Conservation (phyloP, 306 rosid genomes). For the Lablab purpureus region DNA sequence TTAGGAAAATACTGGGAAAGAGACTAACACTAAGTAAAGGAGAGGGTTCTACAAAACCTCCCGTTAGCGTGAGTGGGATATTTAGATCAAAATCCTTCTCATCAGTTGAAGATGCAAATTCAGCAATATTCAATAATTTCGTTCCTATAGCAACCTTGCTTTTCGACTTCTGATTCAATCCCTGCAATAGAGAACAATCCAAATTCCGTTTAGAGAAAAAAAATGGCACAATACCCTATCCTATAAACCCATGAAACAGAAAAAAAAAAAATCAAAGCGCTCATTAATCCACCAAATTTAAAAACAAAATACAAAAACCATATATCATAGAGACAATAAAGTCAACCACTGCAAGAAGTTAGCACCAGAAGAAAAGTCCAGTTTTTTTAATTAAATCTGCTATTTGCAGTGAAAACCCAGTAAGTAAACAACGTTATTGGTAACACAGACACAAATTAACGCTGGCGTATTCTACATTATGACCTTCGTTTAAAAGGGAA, state of each 20-base stretch:
- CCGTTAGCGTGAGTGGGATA: constrained; percentile 67
- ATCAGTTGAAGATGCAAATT: constrained; percentile 65
- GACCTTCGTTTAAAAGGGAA: no score
- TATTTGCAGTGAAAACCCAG: not conserved
- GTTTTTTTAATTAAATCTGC: not conserved
- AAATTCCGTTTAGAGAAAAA: constrained; percentile 19
- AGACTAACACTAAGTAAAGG: constrained; percentile 76
- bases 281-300: not conserved
- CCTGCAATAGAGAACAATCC: constrained; percentile 55
- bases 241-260: constrained; percentile 9
- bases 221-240: no score
- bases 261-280: not conserved
- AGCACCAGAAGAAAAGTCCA: not conserved
- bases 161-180: constrained; percentile 72
- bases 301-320: not conserved
- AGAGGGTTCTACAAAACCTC: constrained; percentile 54
- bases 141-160: constrained; percentile 76
- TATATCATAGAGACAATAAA: not conserved
- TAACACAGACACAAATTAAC: not conserved
- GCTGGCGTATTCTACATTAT: no score
- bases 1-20: not conserved
- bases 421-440: constrained; percentile 22
- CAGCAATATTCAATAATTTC: constrained; percentile 83
- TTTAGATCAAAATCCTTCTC: constrained; percentile 71
- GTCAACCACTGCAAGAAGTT: constrained; percentile 39